Percentiles rank a stretch among this genome's conserved stretches.
These are phyloP conservation scores for Entonaema liquescens DNA, from an alignment of 495 filamentous ascomycete genomes.

Conservation along the genomic window DNA sequence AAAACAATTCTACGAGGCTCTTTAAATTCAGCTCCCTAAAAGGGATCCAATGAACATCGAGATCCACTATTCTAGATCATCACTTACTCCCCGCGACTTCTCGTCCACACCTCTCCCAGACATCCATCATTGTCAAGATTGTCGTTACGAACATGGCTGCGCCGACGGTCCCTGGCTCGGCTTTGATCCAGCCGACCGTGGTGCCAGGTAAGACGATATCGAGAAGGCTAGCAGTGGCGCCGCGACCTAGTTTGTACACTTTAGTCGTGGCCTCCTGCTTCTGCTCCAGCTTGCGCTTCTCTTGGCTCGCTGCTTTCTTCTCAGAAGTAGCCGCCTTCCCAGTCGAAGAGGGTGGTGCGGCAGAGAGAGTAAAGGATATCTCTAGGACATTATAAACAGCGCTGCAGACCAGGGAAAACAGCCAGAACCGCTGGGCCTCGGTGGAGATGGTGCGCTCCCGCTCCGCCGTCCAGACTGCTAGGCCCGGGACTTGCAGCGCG, in stretches of 20 bases:
- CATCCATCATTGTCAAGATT: slow-evolving; percentile 61
- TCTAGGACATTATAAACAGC: slow-evolving; percentile 32
- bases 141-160: slow-evolving; percentile 66
- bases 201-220: slow-evolving; percentile 66
- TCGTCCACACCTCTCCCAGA: slow-evolving; percentile 63
- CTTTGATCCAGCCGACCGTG: slow-evolving; percentile 64
- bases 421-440: slow-evolving; percentile 74
- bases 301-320: background rate
- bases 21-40: background rate
- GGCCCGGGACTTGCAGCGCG: slow-evolving; percentile 59
- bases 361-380: slow-evolving; percentile 37
- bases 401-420: slow-evolving; percentile 61
- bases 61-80: background rate
- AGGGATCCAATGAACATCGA: background rate
- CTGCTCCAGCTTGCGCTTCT: slow-evolving; percentile 20
- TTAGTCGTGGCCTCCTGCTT: slow-evolving; percentile 28
- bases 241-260: slow-evolving; percentile 45
- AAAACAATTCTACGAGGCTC: background rate
- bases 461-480: slow-evolving; percentile 49
- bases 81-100: slow-evolving; percentile 38
- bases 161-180: slow-evolving; percentile 56
- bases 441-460: slow-evolving; percentile 41
- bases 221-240: slow-evolving; percentile 61
- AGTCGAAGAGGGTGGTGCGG: slow-evolving; percentile 20
- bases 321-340: background rate